Conservation (phyloP, 1,284 basidiomycete species). For the Cryptococcus neoformans region DNA sequence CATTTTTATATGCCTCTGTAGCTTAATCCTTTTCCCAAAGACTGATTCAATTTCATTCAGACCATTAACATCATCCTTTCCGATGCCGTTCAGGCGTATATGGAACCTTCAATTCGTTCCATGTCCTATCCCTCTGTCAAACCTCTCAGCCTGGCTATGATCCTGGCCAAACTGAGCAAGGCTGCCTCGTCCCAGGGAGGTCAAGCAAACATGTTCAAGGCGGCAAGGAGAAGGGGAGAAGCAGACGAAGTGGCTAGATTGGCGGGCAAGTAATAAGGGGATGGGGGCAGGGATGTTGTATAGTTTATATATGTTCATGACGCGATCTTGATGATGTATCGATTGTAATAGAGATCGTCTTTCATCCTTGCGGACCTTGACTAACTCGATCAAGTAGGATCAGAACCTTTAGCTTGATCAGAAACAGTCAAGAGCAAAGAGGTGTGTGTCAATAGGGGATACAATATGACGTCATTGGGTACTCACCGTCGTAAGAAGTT, state of each 20-base stretch:
- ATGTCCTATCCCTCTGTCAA: constrained; percentile 69
- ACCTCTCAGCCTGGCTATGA: constrained; percentile 67
- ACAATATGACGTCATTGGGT: too few species aligned
- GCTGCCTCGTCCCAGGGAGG: constrained; percentile 56
- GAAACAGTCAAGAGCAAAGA: too few species aligned
- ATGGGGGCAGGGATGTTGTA: not conserved
- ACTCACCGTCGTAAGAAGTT: too few species aligned
- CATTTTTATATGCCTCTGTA: too few species aligned
- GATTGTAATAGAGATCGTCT: not conserved
- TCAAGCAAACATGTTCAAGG: constrained; percentile 51
- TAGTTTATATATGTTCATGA: not conserved
- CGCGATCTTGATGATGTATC: not conserved
- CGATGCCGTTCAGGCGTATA: constrained; percentile 72
- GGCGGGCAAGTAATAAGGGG: constrained; percentile 8
- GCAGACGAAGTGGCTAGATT: constrained; percentile 57
- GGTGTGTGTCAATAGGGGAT: too few species aligned
- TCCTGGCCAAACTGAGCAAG: constrained; percentile 75
- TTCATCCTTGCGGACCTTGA: not conserved
- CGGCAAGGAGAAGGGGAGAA: constrained; percentile 67
- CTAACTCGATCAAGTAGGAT: not conserved
- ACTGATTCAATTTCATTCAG: constrained; percentile 51
- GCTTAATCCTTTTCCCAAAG: constrained; percentile 5
- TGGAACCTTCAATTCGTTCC: constrained; percentile 69
- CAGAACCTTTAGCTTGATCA: too few species aligned
- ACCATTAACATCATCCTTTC: constrained; percentile 71